A percentile compares a stretch with the other conserved stretches of the same genome.
Conservation (phyloP, 2,329 filamentous ascomycete genomes). For the Talaromyces sp. region DNA sequence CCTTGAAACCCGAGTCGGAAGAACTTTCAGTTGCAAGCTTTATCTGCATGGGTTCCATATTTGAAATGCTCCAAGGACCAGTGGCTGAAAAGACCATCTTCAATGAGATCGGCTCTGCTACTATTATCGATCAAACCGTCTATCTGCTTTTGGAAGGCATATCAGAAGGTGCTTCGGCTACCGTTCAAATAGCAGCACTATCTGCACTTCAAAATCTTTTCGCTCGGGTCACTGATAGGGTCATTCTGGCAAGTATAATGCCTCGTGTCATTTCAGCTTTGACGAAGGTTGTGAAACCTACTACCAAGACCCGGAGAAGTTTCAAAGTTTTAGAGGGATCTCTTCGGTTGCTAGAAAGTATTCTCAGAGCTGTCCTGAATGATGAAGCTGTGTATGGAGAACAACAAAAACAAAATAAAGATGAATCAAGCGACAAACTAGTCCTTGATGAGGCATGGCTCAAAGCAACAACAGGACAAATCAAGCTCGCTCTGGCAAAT, state of each 20-base stretch:
- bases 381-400: constrained; percentile 35
- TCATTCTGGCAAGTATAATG: constrained; percentile 78
- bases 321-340: constrained; percentile 63
- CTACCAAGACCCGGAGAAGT: constrained; percentile 57
- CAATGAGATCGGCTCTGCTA: constrained; percentile 59
- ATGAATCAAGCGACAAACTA: constrained; percentile 34
- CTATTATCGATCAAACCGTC: constrained; percentile 76
- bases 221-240: constrained; percentile 62
- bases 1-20: constrained; percentile 51
- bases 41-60: constrained; percentile 63
- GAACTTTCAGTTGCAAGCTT: constrained; percentile 73
- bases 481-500: constrained; percentile 76
- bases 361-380: constrained; percentile 46
- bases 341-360: constrained; percentile 54
- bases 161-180: constrained; percentile 59
- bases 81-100: constrained; percentile 44
- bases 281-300: constrained; percentile 69
- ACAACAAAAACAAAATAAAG: constrained; percentile 23
- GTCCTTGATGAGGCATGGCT: constrained; percentile 63
- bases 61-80: constrained; percentile 55
- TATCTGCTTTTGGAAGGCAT: constrained; percentile 74
- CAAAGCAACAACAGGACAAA: constrained; percentile 71
- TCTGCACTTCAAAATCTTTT: constrained; percentile 62
- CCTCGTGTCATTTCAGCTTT: constrained; percentile 83
- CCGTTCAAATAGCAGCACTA: constrained; percentile 70